Conservation (phyloP, 148 eudicot genomes). For the Nepenthes mirabilis region DNA sequence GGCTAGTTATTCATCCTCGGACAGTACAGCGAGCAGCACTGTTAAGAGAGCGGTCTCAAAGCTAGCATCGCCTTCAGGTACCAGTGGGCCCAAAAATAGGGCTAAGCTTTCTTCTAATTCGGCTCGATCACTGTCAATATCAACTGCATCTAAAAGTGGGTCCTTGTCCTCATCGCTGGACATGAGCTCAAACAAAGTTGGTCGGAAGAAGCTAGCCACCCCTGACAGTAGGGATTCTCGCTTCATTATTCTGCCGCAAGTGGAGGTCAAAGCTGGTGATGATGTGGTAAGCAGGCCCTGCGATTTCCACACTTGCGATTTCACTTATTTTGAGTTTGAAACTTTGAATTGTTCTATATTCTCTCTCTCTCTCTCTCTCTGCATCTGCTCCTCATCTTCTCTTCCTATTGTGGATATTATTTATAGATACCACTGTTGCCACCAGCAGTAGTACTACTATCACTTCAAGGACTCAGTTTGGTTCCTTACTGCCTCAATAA, state of each 20-base stretch:
- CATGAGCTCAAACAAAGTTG: constrained; percentile 39
- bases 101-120: constrained; percentile 27
- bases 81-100: constrained; percentile 16
- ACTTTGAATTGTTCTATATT: too few relatives aligned
- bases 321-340: background rate
- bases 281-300: constrained; percentile 59
- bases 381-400: too few relatives aligned
- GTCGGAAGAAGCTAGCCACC: constrained; percentile 36
- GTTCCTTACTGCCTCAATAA: too few relatives aligned
- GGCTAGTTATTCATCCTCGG: constrained; percentile 39
- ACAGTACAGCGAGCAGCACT: constrained; percentile 45
- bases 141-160: constrained; percentile 34
- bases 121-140: constrained; percentile 29
- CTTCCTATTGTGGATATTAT: too few relatives aligned
- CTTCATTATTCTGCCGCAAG: constrained; percentile 65
- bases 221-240: constrained; percentile 72
- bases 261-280: constrained; percentile 86
- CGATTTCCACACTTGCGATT: background rate
- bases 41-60: constrained; percentile 31
- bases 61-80: constrained; percentile 10
- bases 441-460: too few relatives aligned
- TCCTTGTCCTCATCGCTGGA: constrained; percentile 34
- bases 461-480: too few relatives aligned
- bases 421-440: too few relatives aligned
- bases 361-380: too few relatives aligned